phyloP scores from a whole-genome alignment of 2,329 filamentous ascomycete species.

The Fusarium algeriense region DNA sequence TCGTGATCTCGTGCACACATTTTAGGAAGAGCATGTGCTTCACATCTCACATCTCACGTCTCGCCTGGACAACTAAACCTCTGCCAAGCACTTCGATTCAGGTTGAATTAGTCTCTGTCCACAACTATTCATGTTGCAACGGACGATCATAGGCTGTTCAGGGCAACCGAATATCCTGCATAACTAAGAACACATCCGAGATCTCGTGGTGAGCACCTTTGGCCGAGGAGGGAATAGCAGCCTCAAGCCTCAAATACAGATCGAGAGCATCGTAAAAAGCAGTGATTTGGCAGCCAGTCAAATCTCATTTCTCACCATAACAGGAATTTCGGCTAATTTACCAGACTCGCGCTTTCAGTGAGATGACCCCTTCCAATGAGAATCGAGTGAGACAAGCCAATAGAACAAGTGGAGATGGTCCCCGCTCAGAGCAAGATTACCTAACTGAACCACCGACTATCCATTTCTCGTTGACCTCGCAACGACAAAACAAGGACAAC shows the following conservation, averaged over 20 bases:
- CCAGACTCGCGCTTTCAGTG: constrained; percentile 16
- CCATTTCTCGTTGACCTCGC: constrained; percentile 57
- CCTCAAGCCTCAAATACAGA: constrained; percentile 34
- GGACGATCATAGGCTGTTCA: constrained; percentile 23
- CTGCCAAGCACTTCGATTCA: constrained; percentile 3
- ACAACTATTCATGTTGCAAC: constrained; percentile 15
- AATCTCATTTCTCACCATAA: constrained; percentile 13
- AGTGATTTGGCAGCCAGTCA: constrained; percentile 30
- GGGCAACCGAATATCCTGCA: constrained; percentile 30
- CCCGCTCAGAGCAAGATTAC: constrained; percentile 27
- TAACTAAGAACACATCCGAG: constrained; percentile 20
- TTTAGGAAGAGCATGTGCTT: constrained; percentile 30
- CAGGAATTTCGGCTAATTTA: constrained; percentile 47
- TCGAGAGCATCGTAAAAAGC: constrained; percentile 35
- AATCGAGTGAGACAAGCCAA: constrained; percentile 28
- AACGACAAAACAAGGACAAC: constrained; percentile 59
- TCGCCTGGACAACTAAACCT: constrained; percentile 33
- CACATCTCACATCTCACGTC: constrained; percentile 17
- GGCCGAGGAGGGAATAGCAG: constrained; percentile 27
- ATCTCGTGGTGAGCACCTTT: constrained; percentile 12
- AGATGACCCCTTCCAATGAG: constrained; percentile 11
- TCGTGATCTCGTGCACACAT: constrained; percentile 38
- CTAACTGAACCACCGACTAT: constrained; percentile 40
- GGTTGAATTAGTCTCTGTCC: constrained; percentile 11
- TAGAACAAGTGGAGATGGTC: constrained; percentile 19